Percentiles rank a stretch among this genome's conserved stretches.
These are phyloP conservation scores for Athelia sp. DNA, from an alignment of 1,284 basidiomycete species.

Conservation along the genomic window DNA sequence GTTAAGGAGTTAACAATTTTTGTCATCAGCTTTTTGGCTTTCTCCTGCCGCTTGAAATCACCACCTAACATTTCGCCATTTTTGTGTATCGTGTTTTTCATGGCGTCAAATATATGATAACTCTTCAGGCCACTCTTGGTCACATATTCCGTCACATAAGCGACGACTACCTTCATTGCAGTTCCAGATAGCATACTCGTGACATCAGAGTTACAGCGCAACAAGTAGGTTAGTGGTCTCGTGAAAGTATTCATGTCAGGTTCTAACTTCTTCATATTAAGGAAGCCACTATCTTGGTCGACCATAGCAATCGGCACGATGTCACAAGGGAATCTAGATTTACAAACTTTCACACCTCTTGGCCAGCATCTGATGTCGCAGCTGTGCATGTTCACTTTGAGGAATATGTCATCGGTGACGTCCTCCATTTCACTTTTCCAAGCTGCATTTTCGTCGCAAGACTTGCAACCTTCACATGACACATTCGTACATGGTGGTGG, in stretches of 20 bases:
- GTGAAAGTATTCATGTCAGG: conserved; percentile 27
- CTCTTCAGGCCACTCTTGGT: conserved; percentile 31
- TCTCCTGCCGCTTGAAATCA: conserved; percentile 9
- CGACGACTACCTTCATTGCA: conserved; percentile 28
- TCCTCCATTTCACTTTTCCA: too few relatives aligned
- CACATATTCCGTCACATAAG: conserved; percentile 35
- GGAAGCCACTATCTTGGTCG: conserved; percentile 19
- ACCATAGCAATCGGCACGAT: conserved; percentile 12
- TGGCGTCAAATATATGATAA: conserved; percentile 25
- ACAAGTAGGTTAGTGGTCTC: conserved; percentile 22
- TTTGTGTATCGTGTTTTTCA: conserved; percentile 19
- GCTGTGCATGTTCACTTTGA: conserved; percentile 4
- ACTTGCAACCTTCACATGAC: too few relatives aligned
- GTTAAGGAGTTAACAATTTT: conserved; percentile 24
- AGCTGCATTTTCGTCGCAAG: too few relatives aligned
- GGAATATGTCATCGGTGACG: conserved; percentile 4
- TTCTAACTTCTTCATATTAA: conserved; percentile 28
- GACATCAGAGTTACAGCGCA: conserved; percentile 31
- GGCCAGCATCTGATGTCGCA: neutral
- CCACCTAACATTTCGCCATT: conserved; percentile 15
- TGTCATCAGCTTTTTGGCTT: conserved; percentile 19
- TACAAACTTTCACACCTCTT: conserved; percentile 19
- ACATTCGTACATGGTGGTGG: too few relatives aligned
- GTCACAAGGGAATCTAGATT: conserved; percentile 20
- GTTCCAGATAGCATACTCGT: conserved; percentile 29